Percentiles rank a stretch among this genome's conserved stretches.
These are phyloP conservation scores for Heliamphora exappendiculata DNA, from an alignment of 148 eudicot species.

Conservation along the genomic window DNA sequence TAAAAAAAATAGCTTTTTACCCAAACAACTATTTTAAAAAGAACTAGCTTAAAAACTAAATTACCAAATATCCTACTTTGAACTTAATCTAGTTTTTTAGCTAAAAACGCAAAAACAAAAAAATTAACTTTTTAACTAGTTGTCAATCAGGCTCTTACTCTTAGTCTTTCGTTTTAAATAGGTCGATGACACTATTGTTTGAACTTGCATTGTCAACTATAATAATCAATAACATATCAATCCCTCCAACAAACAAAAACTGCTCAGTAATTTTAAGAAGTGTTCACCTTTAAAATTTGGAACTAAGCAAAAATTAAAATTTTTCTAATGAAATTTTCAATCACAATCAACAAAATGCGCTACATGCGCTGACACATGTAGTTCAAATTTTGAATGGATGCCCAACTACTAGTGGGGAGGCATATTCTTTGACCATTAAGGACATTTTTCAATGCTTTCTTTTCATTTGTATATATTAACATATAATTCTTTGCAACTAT, in stretches of 20 bases:
- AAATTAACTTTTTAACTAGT: too few species aligned
- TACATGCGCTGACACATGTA: neutral
- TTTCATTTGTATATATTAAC: neutral
- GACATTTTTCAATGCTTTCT: neutral
- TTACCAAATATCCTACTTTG: too few species aligned
- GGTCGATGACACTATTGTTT: neutral
- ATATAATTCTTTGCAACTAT: neutral
- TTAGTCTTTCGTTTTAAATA: neutral
- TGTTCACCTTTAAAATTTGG: neutral
- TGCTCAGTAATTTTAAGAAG: neutral
- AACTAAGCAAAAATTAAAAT: neutral
- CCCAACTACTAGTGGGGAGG: neutral
- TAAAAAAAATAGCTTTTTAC: too few species aligned
- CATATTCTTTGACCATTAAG: neutral
- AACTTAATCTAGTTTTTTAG: too few species aligned
- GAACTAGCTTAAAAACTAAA: too few species aligned
- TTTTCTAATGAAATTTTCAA: neutral
- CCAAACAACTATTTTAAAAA: too few species aligned
- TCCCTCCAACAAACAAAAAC: neutral
- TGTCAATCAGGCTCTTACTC: too few species aligned
- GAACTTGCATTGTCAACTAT: conserved; percentile 17
- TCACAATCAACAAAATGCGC: neutral
- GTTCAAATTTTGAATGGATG: neutral
- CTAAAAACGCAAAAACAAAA: too few species aligned
- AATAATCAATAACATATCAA: neutral